These are phyloP conservation scores for Nannochloris sp. DNA, from an alignment of 139 green algal genomes.

Conservation along the genomic window DNA sequence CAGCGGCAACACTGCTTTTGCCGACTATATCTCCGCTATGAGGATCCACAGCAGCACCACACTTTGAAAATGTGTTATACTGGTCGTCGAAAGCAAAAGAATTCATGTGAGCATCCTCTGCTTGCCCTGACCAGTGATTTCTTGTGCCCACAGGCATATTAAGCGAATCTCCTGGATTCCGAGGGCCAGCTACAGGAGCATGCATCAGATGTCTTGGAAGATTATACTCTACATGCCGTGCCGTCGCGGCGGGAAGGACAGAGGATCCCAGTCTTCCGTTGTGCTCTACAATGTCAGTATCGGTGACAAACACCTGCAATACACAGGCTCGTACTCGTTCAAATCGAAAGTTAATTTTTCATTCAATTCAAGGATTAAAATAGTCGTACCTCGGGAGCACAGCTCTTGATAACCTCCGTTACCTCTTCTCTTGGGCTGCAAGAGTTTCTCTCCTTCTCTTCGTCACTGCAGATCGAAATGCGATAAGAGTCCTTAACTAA, in stretches of 20 bases:
- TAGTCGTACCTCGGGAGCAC: too few species aligned
- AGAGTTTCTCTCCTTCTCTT: too few species aligned
- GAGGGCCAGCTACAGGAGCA: conserved; percentile 62
- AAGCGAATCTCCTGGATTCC: conserved; percentile 62
- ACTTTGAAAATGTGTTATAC: conserved; percentile 72
- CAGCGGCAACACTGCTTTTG: conserved; percentile 19
- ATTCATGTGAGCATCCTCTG: conserved; percentile 60
- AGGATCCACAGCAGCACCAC: conserved; percentile 17
- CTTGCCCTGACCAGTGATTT: conserved; percentile 76
- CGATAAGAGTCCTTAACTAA: too few species aligned
- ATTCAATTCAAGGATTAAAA: too few species aligned
- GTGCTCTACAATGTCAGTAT: too few species aligned
- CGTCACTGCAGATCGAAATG: too few species aligned
- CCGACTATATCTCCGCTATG: background rate
- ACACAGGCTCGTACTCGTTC: too few species aligned
- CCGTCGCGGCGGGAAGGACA: conserved; percentile 15
- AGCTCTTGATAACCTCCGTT: too few species aligned
- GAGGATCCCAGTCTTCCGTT: too few species aligned
- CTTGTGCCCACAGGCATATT: conserved; percentile 56
- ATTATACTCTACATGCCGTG: conserved; percentile 65
- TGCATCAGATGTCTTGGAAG: conserved; percentile 72
- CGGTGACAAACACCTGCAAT: too few species aligned
- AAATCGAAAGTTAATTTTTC: too few species aligned
- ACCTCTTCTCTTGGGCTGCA: too few species aligned
- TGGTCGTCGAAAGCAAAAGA: conserved; percentile 80